A percentile compares a stretch with the other conserved stretches of the same genome.
Evolutionary conservation across 2,329 filamentous ascomycete genomes (phyloP).

Genomic region (Botrytis medusae): DNA sequence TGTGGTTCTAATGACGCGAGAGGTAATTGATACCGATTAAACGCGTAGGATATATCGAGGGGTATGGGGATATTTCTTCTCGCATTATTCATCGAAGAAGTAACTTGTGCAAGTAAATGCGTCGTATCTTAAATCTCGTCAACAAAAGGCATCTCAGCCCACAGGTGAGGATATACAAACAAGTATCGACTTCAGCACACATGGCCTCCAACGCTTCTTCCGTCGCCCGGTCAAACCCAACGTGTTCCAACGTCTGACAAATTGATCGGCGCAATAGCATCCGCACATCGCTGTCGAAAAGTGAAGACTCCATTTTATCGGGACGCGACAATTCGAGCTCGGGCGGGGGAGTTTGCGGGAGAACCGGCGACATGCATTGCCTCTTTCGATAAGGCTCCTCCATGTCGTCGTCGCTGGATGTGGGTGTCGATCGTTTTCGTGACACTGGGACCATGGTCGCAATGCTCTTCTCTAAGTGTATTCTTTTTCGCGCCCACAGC

Average conservation of each 20-base stretch:
- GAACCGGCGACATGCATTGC: slow-evolving; percentile 27
- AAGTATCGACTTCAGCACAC: slow-evolving; percentile 55
- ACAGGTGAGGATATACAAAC: slow-evolving; percentile 44
- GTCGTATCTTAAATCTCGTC: slow-evolving; percentile 32
- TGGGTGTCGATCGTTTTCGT: slow-evolving; percentile 35
- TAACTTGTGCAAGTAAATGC: slow-evolving; percentile 38
- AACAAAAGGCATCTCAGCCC: slow-evolving; percentile 22
- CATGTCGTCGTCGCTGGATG: slow-evolving; percentile 34
- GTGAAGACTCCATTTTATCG: slow-evolving; percentile 16
- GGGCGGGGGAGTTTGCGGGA: slow-evolving; percentile 34
- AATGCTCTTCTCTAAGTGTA: background rate
- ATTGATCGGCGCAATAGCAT: slow-evolving; percentile 53
- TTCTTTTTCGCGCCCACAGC: background rate
- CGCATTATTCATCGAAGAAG: slow-evolving; percentile 39
- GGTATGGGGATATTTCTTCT: slow-evolving; percentile 53
- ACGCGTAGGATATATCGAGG: slow-evolving; percentile 55
- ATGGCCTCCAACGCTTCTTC: slow-evolving; percentile 60
- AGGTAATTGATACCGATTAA: slow-evolving; percentile 53
- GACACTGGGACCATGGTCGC: slow-evolving; percentile 26
- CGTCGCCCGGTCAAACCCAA: slow-evolving; percentile 57
- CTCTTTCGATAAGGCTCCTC: slow-evolving; percentile 35
- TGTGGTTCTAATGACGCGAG: slow-evolving; percentile 56
- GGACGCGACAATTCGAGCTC: slow-evolving; percentile 24
- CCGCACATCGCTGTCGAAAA: slow-evolving; percentile 38
- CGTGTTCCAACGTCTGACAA: slow-evolving; percentile 54